Conservation (phyloP, 352 stramenopile genomes). For the Peronospora belbahrii region DNA sequence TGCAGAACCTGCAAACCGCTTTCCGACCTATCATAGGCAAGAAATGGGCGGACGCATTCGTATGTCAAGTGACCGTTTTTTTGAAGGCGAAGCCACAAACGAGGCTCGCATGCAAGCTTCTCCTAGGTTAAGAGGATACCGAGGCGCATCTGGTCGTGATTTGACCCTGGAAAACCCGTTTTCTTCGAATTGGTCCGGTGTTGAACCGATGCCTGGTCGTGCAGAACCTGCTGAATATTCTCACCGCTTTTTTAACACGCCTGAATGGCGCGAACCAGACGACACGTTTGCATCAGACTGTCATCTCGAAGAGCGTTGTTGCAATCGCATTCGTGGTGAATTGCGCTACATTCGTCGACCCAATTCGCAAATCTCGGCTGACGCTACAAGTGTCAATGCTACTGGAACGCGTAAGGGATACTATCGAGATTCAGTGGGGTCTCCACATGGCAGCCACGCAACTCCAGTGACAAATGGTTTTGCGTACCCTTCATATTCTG, state of each 20-base stretch:
- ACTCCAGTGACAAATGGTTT: constrained; percentile 14
- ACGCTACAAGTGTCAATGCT: background rate
- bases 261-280: constrained; percentile 31
- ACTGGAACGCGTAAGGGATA: constrained; percentile 5
- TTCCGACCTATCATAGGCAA: constrained; percentile 20
- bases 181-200: constrained; percentile 20
- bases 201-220: background rate
- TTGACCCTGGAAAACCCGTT: constrained; percentile 17
- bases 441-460: constrained; percentile 8
- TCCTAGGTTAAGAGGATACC: constrained; percentile 15
- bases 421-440: constrained; percentile 16
- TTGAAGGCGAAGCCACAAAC: constrained; percentile 10
- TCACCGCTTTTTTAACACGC: constrained; percentile 27
- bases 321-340: constrained; percentile 15
- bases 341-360: constrained; percentile 21
- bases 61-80: constrained; percentile 13
- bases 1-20: constrained; percentile 12
- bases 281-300: constrained; percentile 14
- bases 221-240: constrained; percentile 21
- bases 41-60: constrained; percentile 19
- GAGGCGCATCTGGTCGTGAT: constrained; percentile 10
- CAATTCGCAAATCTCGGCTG: constrained; percentile 2
- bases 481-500: constrained; percentile 18
- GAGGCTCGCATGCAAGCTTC: constrained; percentile 18
- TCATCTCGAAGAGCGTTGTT: constrained; percentile 12